phyloP scores from a whole-genome alignment of 2,329 filamentous ascomycete genomes.

The Corynespora cassiicola region DNA sequence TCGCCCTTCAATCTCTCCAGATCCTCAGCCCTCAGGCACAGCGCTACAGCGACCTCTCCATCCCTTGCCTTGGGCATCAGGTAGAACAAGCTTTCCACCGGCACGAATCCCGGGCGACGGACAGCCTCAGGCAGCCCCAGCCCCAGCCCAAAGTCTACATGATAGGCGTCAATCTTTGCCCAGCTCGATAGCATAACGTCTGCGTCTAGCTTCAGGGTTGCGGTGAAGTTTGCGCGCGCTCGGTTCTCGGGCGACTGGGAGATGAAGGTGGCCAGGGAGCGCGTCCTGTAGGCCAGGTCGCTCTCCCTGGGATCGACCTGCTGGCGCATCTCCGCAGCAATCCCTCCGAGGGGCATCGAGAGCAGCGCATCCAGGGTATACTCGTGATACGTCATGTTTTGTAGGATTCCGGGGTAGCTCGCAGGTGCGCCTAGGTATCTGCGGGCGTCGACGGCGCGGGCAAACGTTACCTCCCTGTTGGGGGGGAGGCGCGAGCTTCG shows the following conservation, averaged over 20 bases:
- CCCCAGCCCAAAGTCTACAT: slow-evolving; percentile 56
- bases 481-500: slow-evolving; percentile 46
- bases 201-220: slow-evolving; percentile 20
- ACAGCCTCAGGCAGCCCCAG: slow-evolving; percentile 57
- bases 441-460: slow-evolving; percentile 59
- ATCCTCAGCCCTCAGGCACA: slow-evolving; percentile 58
- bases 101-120: slow-evolving; percentile 54
- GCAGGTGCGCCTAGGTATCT: slow-evolving; percentile 49
- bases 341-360: slow-evolving; percentile 37
- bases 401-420: slow-evolving; percentile 57
- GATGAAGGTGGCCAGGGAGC: slow-evolving; percentile 52
- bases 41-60: slow-evolving; percentile 52
- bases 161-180: slow-evolving; percentile 55
- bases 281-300: slow-evolving; percentile 36
- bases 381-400: slow-evolving; percentile 54
- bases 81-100: slow-evolving; percentile 58
- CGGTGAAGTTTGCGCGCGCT: slow-evolving; percentile 38
- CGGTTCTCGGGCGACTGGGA: slow-evolving; percentile 43
- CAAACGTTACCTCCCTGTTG: slow-evolving; percentile 39
- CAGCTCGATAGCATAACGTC: slow-evolving; percentile 63
- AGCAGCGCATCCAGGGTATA: slow-evolving; percentile 33
- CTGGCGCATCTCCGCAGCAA: slow-evolving; percentile 49
- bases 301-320: slow-evolving; percentile 48
- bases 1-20: slow-evolving; percentile 49
- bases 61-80: slow-evolving; percentile 41